Percentiles rank a stretch among this genome's conserved stretches.
Conservation (phyloP, 352 stramenopile genomes). For the Globisporangium heterothallicum region DNA sequence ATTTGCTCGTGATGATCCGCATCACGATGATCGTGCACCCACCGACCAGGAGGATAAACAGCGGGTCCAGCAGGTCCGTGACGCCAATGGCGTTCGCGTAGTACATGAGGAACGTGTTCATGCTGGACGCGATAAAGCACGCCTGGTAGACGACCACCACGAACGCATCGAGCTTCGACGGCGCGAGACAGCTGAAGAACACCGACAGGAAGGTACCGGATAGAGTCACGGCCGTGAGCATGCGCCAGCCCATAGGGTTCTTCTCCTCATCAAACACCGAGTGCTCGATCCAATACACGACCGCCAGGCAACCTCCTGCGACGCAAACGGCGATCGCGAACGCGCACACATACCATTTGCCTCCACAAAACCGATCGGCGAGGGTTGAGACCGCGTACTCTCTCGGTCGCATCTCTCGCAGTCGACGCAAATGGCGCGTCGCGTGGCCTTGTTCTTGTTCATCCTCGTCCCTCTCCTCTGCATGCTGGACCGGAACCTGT, state of each 20-base stretch:
- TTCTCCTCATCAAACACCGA: slow-evolving; percentile 20
- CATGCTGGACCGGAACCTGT: background rate
- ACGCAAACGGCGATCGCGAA: slow-evolving; percentile 20
- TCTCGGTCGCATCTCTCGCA: slow-evolving; percentile 10
- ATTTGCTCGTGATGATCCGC: slow-evolving; percentile 44
- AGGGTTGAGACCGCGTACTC: slow-evolving; percentile 22
- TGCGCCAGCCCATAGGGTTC: slow-evolving; percentile 19
- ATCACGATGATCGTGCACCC: slow-evolving; percentile 34
- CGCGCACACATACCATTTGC: slow-evolving; percentile 23
- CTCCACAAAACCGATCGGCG: slow-evolving; percentile 22
- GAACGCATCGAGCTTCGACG: slow-evolving; percentile 26
- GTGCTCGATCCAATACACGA: slow-evolving; percentile 23
- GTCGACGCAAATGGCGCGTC: background rate
- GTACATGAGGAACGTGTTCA: slow-evolving; percentile 49
- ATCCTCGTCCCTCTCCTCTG: background rate
- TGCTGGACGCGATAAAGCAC: slow-evolving; percentile 38
- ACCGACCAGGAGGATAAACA: slow-evolving; percentile 41
- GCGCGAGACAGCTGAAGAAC: slow-evolving; percentile 32
- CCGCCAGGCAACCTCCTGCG: slow-evolving; percentile 12
- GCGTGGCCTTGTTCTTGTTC: slow-evolving; percentile 1
- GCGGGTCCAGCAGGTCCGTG: slow-evolving; percentile 32
- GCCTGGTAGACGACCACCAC: slow-evolving; percentile 37
- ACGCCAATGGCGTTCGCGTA: slow-evolving; percentile 24
- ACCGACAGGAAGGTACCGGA: slow-evolving; percentile 25
- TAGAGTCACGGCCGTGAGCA: slow-evolving; percentile 29